phyloP scores from a whole-genome alignment of 1,139 yeast species.

The Hyphopichia pseudoburtonii region DNA sequence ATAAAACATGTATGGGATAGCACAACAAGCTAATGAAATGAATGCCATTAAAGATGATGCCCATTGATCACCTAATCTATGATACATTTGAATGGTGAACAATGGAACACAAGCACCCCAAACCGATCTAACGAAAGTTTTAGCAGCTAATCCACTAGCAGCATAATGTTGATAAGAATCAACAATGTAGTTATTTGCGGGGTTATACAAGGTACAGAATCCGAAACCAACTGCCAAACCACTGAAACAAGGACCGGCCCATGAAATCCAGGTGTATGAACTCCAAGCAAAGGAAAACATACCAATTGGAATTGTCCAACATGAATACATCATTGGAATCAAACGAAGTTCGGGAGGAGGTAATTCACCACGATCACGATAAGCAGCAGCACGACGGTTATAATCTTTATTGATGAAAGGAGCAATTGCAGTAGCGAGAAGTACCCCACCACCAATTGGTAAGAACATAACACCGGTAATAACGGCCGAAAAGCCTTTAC shows the following conservation, averaged over 20 bases:
- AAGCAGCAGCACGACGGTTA: conserved; percentile 48
- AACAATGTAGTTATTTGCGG: conserved; percentile 53
- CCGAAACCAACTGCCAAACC: conserved; percentile 15
- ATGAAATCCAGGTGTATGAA: conserved; percentile 50
- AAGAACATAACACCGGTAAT: conserved; percentile 71
- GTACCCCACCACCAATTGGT: conserved; percentile 68
- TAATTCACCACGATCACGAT: conserved; percentile 50
- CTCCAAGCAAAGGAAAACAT: conserved; percentile 65
- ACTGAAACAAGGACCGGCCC: conserved; percentile 67
- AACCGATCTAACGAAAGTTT: conserved; percentile 53
- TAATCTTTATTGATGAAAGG: conserved; percentile 64
- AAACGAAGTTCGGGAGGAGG: conserved; percentile 64
- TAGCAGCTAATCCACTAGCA: conserved; percentile 51
- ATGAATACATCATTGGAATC: conserved; percentile 62
- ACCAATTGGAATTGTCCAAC: conserved; percentile 62
- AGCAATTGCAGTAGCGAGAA: conserved; percentile 49
- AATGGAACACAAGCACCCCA: conserved; percentile 51
- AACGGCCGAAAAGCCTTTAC: conserved; percentile 60
- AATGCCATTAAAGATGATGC: conserved; percentile 67
- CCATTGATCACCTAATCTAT: conserved; percentile 69
- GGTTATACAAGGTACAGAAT: conserved; percentile 33
- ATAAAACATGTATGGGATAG: conserved; percentile 57
- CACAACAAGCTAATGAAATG: conserved; percentile 61
- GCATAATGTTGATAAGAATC: conserved; percentile 74
- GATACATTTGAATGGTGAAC: conserved; percentile 79